Conservation (phyloP, 148 eudicot genomes). For the Vaccinium corymbosum region DNA sequence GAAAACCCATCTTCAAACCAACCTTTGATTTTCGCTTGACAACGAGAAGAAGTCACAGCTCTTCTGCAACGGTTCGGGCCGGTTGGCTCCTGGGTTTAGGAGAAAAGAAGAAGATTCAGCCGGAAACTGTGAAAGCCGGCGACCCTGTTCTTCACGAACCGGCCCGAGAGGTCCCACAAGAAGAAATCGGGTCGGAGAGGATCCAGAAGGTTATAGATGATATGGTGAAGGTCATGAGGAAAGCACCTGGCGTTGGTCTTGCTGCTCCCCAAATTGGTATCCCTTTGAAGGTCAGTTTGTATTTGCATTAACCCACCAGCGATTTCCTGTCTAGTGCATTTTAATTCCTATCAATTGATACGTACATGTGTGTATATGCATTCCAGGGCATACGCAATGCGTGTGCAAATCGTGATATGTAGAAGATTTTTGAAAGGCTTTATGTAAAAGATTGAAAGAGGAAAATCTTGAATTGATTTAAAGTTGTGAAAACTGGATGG, state of each 20-base stretch:
- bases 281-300: constrained; percentile 63
- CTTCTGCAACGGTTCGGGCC: constrained; percentile 39
- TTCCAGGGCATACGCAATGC: no score
- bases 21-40: neutral
- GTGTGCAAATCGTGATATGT: no score
- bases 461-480: no score
- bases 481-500: no score
- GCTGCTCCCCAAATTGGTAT: constrained; percentile 98
- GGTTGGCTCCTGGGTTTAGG: constrained; percentile 75
- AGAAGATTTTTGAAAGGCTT: no score
- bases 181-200: constrained; percentile 73
- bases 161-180: constrained; percentile 56
- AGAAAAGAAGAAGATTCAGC: constrained; percentile 44
- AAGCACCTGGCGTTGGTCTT: constrained; percentile 94
- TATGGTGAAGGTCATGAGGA: constrained; percentile 80
- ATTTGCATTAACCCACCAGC: neutral
- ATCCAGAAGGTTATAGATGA: constrained; percentile 82
- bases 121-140: constrained; percentile 85
- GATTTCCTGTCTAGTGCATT: no score
- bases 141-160: constrained; percentile 97
- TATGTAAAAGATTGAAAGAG: no score
- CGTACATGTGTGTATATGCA: no score
- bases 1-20: constrained; percentile 20
- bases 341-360: no score
- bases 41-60: constrained; percentile 23